Conservation (phyloP, 2,329 filamentous ascomycete species). For the Penicillium sp. region DNA sequence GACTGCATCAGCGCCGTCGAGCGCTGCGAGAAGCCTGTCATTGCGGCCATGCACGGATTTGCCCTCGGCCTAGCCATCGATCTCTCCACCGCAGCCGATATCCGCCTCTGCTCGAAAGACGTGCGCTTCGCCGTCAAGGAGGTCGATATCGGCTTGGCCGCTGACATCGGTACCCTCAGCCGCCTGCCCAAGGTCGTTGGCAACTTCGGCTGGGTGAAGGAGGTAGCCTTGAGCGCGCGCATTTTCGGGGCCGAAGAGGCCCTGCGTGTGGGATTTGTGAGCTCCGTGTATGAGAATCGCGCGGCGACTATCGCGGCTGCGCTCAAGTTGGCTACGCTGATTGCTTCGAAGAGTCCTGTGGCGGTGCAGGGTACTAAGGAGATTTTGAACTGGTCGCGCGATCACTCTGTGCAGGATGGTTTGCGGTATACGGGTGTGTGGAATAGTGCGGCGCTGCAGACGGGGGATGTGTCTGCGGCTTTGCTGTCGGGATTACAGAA, state of each 20-base stretch:
- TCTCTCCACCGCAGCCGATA: conserved; percentile 51
- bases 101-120: conserved; percentile 48
- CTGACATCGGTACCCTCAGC: conserved; percentile 55
- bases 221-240: conserved; percentile 53
- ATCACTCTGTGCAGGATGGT: conserved; percentile 77
- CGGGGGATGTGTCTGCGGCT: conserved; percentile 75
- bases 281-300: conserved; percentile 57
- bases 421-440: conserved; percentile 84
- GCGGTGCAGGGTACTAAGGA: conserved; percentile 89
- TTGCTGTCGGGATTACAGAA: conserved; percentile 78
- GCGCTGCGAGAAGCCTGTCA: conserved; percentile 88
- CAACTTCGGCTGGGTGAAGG: conserved; percentile 55
- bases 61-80: conserved; percentile 80
- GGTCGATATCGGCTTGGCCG: conserved; percentile 57
- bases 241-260: conserved; percentile 55
- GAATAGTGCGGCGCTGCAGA: conserved; percentile 85
- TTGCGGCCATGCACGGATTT: conserved; percentile 80
- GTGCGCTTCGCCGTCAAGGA: conserved; percentile 54
- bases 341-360: conserved; percentile 84
- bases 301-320: conserved; percentile 66
- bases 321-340: conserved; percentile 65
- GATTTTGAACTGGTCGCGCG: conserved; percentile 79
- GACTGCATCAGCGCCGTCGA: conserved; percentile 76
- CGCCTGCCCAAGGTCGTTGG: conserved; percentile 56
- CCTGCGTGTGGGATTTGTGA: conserved; percentile 52